Evolutionary conservation across 2,329 filamentous ascomycete species (phyloP).

Genomic region (Dothideomycetes sp.): DNA sequence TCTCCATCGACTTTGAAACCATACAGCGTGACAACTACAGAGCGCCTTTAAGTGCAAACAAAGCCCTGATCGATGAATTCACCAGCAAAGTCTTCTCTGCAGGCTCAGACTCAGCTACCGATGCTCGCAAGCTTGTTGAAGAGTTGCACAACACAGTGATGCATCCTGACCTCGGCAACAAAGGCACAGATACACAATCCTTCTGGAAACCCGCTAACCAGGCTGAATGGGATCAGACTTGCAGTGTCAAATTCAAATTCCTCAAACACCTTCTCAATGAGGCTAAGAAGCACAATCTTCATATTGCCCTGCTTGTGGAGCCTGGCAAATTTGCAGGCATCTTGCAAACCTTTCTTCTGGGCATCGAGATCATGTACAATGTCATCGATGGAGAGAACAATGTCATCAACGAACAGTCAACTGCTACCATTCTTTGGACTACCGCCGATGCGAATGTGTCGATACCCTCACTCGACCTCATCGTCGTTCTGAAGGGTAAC

Average conservation of each 20-base stretch:
- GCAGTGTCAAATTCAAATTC: slow-evolving; percentile 31
- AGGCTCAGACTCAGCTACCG: neutral
- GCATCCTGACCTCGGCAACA: slow-evolving; percentile 27
- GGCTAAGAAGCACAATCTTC: slow-evolving; percentile 19
- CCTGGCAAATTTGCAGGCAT: slow-evolving; percentile 24
- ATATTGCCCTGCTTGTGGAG: slow-evolving; percentile 24
- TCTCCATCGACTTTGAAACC: slow-evolving; percentile 23
- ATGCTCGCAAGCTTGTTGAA: slow-evolving; percentile 16
- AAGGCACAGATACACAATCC: slow-evolving; percentile 23
- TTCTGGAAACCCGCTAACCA: slow-evolving; percentile 20
- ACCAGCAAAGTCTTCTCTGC: slow-evolving; percentile 6
- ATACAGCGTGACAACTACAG: slow-evolving; percentile 26
- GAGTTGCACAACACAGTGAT: slow-evolving; percentile 17
- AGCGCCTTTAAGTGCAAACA: slow-evolving; percentile 18
- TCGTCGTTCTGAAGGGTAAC: slow-evolving; percentile 34
- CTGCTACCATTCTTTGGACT: slow-evolving; percentile 29
- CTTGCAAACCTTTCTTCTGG: slow-evolving; percentile 25
- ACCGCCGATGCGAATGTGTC: slow-evolving; percentile 18
- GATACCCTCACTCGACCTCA: slow-evolving; percentile 26
- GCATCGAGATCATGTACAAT: slow-evolving; percentile 16
- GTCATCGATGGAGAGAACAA: slow-evolving; percentile 15
- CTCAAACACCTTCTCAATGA: slow-evolving; percentile 24
- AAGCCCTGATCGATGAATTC: slow-evolving; percentile 20
- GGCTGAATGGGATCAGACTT: slow-evolving; percentile 27
- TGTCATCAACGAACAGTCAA: neutral